Conservation (phyloP, 2,329 filamentous ascomycete species). For the Botryotinia narcissicola region DNA sequence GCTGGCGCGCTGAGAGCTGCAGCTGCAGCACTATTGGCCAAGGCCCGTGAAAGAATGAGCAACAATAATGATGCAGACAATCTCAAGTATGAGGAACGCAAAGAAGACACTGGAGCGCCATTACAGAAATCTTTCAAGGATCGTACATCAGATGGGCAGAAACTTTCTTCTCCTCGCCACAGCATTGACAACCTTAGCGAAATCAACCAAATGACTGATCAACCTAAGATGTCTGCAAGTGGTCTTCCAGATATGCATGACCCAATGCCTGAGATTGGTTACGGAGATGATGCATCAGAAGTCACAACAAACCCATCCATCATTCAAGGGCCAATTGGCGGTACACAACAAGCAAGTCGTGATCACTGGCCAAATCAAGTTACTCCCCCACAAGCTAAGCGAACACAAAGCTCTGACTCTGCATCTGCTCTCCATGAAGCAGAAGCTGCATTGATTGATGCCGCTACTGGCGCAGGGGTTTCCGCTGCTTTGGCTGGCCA, state of each 20-base stretch:
- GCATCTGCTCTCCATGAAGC: constrained; percentile 35
- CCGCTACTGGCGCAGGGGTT: constrained; percentile 54
- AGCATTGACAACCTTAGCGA: constrained; percentile 57
- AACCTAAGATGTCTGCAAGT: constrained; percentile 62
- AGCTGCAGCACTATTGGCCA: constrained; percentile 34
- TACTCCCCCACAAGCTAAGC: constrained; percentile 45
- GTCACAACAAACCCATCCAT: constrained; percentile 82
- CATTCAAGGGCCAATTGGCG: constrained; percentile 68
- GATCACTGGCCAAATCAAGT: constrained; percentile 56
- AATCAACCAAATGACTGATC: constrained; percentile 39
- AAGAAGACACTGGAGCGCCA: constrained; percentile 47
- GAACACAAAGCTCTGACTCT: constrained; percentile 25
- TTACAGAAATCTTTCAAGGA: constrained; percentile 66
- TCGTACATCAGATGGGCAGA: constrained; percentile 54
- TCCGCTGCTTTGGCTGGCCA: constrained; percentile 52
- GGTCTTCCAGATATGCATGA: constrained; percentile 67
- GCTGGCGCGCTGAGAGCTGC: constrained; percentile 28
- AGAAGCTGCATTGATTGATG: constrained; percentile 43
- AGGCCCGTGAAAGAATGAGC: constrained; percentile 30
- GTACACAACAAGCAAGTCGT: constrained; percentile 30
- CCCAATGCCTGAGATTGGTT: constrained; percentile 75
- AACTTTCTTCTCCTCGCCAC: constrained; percentile 53
- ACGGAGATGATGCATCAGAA: constrained; percentile 58
- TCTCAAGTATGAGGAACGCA: constrained; percentile 32
- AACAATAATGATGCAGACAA: constrained; percentile 30